Evolutionary conservation across 257 asterid species (phyloP).

Genomic region (Lithospermum erythrorhizon): DNA sequence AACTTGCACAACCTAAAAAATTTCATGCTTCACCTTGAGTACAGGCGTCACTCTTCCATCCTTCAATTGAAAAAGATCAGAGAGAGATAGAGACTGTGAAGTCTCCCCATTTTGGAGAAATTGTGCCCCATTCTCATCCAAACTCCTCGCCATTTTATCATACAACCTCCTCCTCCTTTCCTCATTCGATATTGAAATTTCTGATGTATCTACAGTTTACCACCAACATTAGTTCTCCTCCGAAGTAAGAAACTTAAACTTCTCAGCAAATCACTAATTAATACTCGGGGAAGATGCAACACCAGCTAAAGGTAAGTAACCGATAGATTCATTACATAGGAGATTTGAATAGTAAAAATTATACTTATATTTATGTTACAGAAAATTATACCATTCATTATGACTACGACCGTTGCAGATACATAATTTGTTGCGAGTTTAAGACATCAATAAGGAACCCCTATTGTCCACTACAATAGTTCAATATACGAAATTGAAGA

Average conservation of each 20-base stretch:
- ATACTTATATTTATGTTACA: no score
- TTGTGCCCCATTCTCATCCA: slow-evolving; percentile 73
- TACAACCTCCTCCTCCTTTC: slow-evolving; percentile 63
- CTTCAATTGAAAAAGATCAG: slow-evolving; percentile 63
- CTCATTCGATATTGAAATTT: slow-evolving; percentile 33
- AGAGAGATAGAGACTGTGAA: slow-evolving; percentile 74
- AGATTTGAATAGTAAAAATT: no score
- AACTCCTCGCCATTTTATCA: slow-evolving; percentile 62
- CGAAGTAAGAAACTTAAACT: neutral
- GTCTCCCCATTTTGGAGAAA: slow-evolving; percentile 81
- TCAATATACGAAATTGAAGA: neutral
- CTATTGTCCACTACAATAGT: neutral
- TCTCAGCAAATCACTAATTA: no score
- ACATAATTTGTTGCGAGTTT: no score
- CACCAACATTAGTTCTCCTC: neutral
- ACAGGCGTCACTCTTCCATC: slow-evolving; percentile 59
- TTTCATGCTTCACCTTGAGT: slow-evolving; percentile 41
- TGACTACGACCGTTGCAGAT: no score
- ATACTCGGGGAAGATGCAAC: no score
- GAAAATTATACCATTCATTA: no score
- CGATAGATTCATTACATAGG: no score
- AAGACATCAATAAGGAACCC: neutral
- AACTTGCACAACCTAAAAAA: neutral
- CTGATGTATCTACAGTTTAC: slow-evolving; percentile 19
- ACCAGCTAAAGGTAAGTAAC: no score